Evolutionary conservation across 108 stramenopile species (phyloP).

Genomic region (Nitzschia sp.): DNA sequence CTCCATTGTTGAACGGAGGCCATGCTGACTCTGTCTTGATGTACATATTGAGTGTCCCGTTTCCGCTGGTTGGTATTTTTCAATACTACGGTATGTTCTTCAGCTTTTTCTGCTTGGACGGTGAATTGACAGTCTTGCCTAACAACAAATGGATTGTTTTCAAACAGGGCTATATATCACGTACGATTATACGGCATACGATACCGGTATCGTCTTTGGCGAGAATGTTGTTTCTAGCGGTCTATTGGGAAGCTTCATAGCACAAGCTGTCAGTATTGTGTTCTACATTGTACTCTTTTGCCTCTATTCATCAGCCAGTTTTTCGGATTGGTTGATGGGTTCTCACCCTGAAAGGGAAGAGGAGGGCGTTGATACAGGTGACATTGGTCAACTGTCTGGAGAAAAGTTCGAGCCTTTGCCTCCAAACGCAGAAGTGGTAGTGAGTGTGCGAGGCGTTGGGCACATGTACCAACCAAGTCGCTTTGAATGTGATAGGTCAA

Average conservation of each 20-base stretch:
- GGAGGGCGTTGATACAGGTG: not conserved
- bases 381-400: not conserved
- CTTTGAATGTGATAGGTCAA: constrained; percentile 10
- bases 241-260: constrained; percentile 26
- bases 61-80: constrained; percentile 36
- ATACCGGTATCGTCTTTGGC: constrained; percentile 21
- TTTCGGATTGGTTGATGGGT: constrained; percentile 14
- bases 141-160: not conserved
- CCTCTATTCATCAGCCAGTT: not conserved
- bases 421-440: constrained; percentile 24
- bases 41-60: constrained; percentile 25
- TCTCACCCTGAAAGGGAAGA: not conserved
- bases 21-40: constrained; percentile 8
- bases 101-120: not conserved
- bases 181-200: constrained; percentile 29
- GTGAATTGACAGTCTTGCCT: not conserved
- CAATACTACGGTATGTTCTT: constrained; percentile 23
- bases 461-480: constrained; percentile 24
- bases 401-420: constrained; percentile 36
- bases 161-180: constrained; percentile 24
- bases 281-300: not conserved
- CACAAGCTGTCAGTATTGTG: constrained; percentile 12
- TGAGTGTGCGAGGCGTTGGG: constrained; percentile 26
- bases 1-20: constrained; percentile 8
- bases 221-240: constrained; percentile 26